Percentiles rank a stretch among this genome's conserved stretches.
These are phyloP conservation scores for Penicillium verhagenii DNA, from an alignment of 495 filamentous ascomycete species.

Conservation along the genomic window DNA sequence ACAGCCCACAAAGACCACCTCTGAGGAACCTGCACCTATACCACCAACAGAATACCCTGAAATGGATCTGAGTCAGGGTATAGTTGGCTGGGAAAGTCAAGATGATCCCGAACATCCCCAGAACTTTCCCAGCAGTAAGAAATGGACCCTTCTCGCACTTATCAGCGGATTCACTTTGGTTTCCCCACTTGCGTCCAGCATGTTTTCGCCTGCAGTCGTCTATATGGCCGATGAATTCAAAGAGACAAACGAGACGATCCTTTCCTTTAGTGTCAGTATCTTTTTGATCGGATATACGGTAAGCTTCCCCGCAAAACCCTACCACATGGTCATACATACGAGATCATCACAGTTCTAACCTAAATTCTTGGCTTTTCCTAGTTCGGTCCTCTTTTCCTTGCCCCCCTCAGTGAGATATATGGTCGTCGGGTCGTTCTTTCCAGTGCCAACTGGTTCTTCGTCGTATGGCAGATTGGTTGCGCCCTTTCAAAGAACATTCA, in stretches of 20 bases:
- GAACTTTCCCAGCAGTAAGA: slow-evolving; percentile 54
- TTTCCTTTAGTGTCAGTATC: slow-evolving; percentile 54
- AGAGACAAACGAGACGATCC: slow-evolving; percentile 50
- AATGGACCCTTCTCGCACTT: slow-evolving; percentile 35
- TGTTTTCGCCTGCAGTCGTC: slow-evolving; percentile 68
- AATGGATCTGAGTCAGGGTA: slow-evolving; percentile 10
- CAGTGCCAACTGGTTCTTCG: slow-evolving; percentile 48
- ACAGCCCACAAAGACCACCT: neutral
- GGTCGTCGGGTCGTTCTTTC: slow-evolving; percentile 53
- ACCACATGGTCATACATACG: neutral
- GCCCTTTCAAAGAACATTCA: slow-evolving; percentile 60
- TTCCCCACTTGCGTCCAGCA: slow-evolving; percentile 58
- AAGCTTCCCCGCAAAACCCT: slow-evolving; percentile 13
- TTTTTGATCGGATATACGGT: slow-evolving; percentile 60
- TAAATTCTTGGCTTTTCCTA: neutral
- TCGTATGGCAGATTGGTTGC: slow-evolving; percentile 68
- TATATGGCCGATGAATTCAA: slow-evolving; percentile 56
- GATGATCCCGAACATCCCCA: slow-evolving; percentile 69
- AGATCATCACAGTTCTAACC: neutral
- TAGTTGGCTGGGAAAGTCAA: slow-evolving; percentile 20
- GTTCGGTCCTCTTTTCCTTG: slow-evolving; percentile 44
- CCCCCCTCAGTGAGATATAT: slow-evolving; percentile 55
- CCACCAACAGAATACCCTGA: slow-evolving; percentile 8
- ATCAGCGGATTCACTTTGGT: slow-evolving; percentile 47
- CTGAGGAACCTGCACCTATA: neutral